Conservation (phyloP, 495 filamentous ascomycete genomes). For the Penicillium pulvis region DNA sequence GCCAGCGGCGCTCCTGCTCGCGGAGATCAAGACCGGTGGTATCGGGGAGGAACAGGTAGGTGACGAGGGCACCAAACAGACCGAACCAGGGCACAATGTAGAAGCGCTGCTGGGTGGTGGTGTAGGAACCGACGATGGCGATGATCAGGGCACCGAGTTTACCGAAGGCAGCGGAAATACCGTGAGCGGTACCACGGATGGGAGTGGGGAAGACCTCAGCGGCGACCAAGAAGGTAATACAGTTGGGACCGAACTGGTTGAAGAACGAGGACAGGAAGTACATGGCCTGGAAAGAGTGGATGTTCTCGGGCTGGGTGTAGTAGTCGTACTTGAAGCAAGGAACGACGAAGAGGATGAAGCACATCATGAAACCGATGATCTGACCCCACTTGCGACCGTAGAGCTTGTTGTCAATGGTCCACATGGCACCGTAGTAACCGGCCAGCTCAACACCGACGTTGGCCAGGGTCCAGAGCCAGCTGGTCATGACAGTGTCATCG, state of each 20-base stretch:
- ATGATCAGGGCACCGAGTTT: conserved; percentile 83
- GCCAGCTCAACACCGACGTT: conserved; percentile 76
- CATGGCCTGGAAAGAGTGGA: conserved; percentile 86
- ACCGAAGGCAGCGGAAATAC: conserved; percentile 79
- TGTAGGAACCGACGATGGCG: conserved; percentile 83
- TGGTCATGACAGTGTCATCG: conserved; percentile 66
- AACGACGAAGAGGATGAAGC: conserved; percentile 84
- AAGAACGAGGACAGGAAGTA: conserved; percentile 89
- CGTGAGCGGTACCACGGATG: conserved; percentile 85
- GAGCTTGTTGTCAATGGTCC: conserved; percentile 85
- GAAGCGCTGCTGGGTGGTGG: conserved; percentile 72
- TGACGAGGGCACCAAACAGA: conserved; percentile 76
- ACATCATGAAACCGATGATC: conserved; percentile 81
- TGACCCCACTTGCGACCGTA: conserved; percentile 91
- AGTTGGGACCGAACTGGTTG: conserved; percentile 93
- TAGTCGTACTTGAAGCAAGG: conserved; percentile 81
- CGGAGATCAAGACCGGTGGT: conserved; percentile 90
- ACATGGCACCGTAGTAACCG: conserved; percentile 78
- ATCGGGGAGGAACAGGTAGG: conserved; percentile 79
- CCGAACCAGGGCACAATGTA: conserved; percentile 90
- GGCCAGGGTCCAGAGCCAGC: conserved; percentile 83
- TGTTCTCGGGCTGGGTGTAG: conserved; percentile 63
- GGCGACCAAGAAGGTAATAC: conserved; percentile 86
- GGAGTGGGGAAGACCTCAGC: conserved; percentile 88
- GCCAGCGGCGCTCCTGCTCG: conserved; percentile 88